Conservation (phyloP, 78 protist species). For the Cavenderia fasciculata region DNA sequence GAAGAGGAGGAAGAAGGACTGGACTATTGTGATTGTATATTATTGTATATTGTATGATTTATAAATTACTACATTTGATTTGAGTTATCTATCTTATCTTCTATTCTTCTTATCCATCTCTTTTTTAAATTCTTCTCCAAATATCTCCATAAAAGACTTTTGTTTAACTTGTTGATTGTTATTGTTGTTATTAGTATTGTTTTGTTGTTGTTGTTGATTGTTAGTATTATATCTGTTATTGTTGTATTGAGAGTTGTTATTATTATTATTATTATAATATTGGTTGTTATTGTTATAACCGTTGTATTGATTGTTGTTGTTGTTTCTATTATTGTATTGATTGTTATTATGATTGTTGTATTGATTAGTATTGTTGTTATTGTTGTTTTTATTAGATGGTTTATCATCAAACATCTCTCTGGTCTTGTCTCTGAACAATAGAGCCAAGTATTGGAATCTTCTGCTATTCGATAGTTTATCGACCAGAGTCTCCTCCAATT, state of each 20-base stretch:
- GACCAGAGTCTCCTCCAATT: constrained; percentile 1
- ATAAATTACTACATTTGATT: no score
- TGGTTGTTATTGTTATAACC: neutral
- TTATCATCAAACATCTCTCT: constrained; percentile 13
- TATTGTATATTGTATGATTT: no score
- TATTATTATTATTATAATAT: neutral
- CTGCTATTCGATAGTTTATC: neutral
- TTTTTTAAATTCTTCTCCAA: constrained; percentile 16
- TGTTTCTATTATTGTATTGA: neutral
- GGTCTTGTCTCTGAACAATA: constrained; percentile 8
- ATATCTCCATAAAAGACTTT: constrained; percentile 16
- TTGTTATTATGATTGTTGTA: neutral
- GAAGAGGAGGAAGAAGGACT: no score
- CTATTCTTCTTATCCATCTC: constrained; percentile 22
- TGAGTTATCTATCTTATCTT: neutral
- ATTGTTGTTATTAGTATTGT: neutral
- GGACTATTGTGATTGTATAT: no score
- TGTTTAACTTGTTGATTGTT: no score
- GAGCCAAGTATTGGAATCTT: neutral
- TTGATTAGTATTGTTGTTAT: neutral
- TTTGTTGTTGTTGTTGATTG: constrained; percentile 15
- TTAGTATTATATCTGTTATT: neutral
- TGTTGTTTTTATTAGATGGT: neutral
- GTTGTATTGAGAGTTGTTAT: neutral
- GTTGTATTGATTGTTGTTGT: constrained; percentile 7